Percentiles rank a stretch among this genome's conserved stretches.
Evolutionary conservation across 2,329 filamentous ascomycete species (phyloP).

Genomic region (Aspergillus fischeri): DNA sequence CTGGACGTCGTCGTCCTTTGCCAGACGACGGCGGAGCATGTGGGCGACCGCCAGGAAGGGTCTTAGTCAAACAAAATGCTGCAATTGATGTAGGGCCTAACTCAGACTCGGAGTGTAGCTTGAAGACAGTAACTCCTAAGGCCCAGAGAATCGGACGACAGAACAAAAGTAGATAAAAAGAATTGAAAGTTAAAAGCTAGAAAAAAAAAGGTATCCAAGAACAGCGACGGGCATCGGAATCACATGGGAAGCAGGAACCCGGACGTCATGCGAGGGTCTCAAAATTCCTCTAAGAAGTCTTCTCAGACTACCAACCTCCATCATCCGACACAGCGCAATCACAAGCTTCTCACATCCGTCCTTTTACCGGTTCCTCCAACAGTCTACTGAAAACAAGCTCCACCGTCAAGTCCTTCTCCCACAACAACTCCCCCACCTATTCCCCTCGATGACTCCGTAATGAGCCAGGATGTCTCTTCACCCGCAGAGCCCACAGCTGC

Average conservation of each 20-base stretch:
- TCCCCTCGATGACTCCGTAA: slow-evolving; percentile 18
- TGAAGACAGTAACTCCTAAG: neutral
- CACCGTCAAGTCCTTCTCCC: neutral
- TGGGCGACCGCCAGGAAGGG: slow-evolving; percentile 13
- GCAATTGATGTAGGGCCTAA: neutral
- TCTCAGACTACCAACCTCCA: neutral
- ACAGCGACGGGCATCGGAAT: neutral
- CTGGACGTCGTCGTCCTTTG: slow-evolving; percentile 33
- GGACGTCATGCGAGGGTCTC: neutral
- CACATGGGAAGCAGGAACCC: slow-evolving; percentile 22
- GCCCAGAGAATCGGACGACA: neutral
- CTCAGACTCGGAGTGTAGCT: neutral
- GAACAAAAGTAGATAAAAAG: neutral
- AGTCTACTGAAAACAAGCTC: neutral
- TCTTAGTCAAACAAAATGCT: neutral
- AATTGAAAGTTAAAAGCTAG: neutral
- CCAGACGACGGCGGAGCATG: slow-evolving; percentile 41
- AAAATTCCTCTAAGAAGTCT: neutral
- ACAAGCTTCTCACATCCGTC: neutral
- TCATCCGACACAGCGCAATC: neutral
- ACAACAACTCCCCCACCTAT: slow-evolving; percentile 3
- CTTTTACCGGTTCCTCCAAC: neutral
- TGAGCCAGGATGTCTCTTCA: slow-evolving; percentile 26
- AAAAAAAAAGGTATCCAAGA: neutral
- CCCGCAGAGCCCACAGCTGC: slow-evolving; percentile 7